Base-by-base conservation (phyloP, 176 grass and related monocot species). In the Cenchrus americanus region DNA sequence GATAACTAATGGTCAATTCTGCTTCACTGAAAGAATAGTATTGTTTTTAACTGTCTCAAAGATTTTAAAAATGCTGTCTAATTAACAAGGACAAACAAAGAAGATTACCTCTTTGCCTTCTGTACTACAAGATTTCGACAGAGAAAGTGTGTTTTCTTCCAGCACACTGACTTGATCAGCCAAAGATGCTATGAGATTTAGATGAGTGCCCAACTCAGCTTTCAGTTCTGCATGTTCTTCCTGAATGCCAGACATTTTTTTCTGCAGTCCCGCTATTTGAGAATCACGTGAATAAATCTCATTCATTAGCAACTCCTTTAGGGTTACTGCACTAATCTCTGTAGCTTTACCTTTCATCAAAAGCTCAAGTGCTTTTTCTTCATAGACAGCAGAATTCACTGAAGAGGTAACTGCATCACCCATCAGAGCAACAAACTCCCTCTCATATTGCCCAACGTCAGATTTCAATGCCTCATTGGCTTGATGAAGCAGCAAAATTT, bases 151-250 rank as follows among this genome's bases (percentile, higher is more conserved):
- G 50, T 81, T 77, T 64, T 92, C 69, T 86, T 92, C 92, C 24
- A 97, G 81, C 77, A 85, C 81, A 71, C 65, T 78, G 40, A 97
- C 50, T 57, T 62, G 82, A 83, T 97, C 84, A 78, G 76, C 79
- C 77, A 97, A 76, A 24, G 85, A 89, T 71, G 43, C 46, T 68
- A 94, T 49, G 59, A 90, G 85, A n/a, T 78, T 58, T 64, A 82
- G 64, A 84, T 87, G 91, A 7, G 49, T 71, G 78, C 86, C 75
- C 59, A 94, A 77, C 1, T 87, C 66, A 14, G 79, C 71, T 69
- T 88, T 87, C 57, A 94, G 52, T 83, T 88, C 90, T 47, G 43
- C 68, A 78, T 92, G 95, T 89, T 94, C 84, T 82, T 81, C 89
- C 75, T 95, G 86, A 57, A 83, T 64, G 73, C 75, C 23, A 62